Evolutionary conservation across 345 rosid genomes (phyloP).

Genomic region (Euphorbia lathyris): DNA sequence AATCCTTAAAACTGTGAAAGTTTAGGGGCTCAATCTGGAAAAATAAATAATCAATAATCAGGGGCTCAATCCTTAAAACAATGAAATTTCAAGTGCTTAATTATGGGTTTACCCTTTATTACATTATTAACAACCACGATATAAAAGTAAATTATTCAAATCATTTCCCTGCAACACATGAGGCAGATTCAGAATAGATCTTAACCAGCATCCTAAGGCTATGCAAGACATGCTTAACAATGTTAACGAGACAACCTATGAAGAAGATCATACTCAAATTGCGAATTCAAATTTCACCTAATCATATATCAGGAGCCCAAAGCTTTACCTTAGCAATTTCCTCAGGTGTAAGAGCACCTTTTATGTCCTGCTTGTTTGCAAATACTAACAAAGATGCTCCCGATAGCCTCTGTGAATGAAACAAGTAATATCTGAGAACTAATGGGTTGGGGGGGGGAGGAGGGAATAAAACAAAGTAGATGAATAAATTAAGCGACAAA

Average conservation of each 20-base stretch:
- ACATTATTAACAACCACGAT: neutral
- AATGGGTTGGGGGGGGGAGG: neutral
- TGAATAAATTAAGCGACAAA: neutral
- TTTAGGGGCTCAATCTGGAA: too few relatives aligned
- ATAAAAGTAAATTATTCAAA: neutral
- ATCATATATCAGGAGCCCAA: neutral
- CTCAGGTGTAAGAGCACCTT: constrained; percentile 74
- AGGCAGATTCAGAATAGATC: neutral
- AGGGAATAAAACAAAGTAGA: neutral
- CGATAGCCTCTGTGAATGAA: constrained; percentile 64
- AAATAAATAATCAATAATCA: too few relatives aligned
- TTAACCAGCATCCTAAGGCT: neutral
- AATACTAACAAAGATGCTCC: constrained; percentile 85
- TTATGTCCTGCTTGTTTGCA: constrained; percentile 91
- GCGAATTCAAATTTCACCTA: neutral
- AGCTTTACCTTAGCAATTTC: constrained; percentile 77
- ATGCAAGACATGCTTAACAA: neutral
- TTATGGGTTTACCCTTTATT: too few relatives aligned
- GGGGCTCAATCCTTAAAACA: too few relatives aligned
- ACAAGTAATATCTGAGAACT: neutral
- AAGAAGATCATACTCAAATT: neutral
- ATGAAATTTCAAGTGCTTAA: too few relatives aligned
- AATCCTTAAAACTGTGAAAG: too few relatives aligned
- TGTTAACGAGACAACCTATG: neutral
- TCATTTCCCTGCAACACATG: neutral